A percentile compares a stretch with the other conserved stretches of the same genome.
Evolutionary conservation across 177 flowering plant genomes (phyloP).

Genomic region (Vitis hybrid): DNA sequence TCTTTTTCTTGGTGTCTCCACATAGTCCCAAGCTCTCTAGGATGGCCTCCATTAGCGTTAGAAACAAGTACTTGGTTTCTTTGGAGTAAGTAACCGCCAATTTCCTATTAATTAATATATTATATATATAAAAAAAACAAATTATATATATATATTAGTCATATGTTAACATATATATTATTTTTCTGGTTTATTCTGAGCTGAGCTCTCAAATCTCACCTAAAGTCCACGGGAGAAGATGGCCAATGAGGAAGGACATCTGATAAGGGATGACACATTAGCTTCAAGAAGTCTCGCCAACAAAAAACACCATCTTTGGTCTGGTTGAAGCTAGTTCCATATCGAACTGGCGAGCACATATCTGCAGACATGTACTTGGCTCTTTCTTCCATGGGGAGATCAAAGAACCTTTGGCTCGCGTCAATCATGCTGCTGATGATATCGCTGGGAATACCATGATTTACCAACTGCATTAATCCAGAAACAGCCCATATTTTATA

Average conservation of each 20-base stretch:
- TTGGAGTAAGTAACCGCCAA: slow-evolving; percentile 50
- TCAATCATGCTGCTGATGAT: slow-evolving; percentile 44
- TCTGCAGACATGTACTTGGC: slow-evolving; percentile 67
- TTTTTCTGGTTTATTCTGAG: too few relatives aligned
- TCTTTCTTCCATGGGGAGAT: slow-evolving; percentile 69
- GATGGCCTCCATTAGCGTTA: slow-evolving; percentile 59
- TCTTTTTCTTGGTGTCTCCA: slow-evolving; percentile 9
- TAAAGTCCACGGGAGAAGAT: slow-evolving; percentile 63
- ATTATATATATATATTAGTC: background rate
- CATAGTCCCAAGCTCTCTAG: slow-evolving; percentile 59
- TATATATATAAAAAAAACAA: background rate
- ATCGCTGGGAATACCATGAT: slow-evolving; percentile 61
- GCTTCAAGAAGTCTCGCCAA: slow-evolving; percentile 93
- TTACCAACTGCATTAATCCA: slow-evolving; percentile 53
- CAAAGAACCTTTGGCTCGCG: slow-evolving; percentile 54
- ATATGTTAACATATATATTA: too few relatives aligned
- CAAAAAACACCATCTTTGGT: slow-evolving; percentile 73
- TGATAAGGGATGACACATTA: slow-evolving; percentile 46
- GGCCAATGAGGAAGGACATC: slow-evolving; percentile 72
- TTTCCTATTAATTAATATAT: slow-evolving; percentile 37
- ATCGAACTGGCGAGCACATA: slow-evolving; percentile 61
- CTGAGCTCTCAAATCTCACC: slow-evolving; percentile 28
- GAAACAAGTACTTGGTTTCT: slow-evolving; percentile 52
- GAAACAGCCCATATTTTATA: background rate
- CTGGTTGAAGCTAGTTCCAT: slow-evolving; percentile 91